phyloP scores from a whole-genome alignment of 2,329 filamentous ascomycete species.

The Bertia moriformis region DNA sequence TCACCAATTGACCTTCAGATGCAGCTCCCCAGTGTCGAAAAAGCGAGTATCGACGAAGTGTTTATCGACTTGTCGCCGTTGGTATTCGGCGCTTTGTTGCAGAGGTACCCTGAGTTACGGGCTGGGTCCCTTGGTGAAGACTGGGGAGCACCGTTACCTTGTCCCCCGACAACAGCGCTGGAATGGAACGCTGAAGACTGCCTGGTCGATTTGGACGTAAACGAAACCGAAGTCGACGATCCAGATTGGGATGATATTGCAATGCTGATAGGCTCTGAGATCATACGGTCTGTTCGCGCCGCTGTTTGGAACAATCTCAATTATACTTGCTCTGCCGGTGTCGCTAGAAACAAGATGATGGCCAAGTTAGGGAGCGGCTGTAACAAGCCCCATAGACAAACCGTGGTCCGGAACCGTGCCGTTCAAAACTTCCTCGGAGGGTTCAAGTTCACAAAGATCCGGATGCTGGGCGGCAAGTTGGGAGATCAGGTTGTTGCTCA shows the following conservation, averaged over 20 bases:
- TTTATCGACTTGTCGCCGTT: constrained; percentile 84
- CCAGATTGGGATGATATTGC: constrained; percentile 95
- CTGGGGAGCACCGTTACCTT: constrained; percentile 3
- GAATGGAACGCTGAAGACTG: constrained; percentile 70
- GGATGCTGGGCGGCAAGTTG: constrained; percentile 87
- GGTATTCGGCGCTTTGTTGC: constrained; percentile 59
- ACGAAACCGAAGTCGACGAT: constrained; percentile 60
- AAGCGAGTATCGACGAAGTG: constrained; percentile 89
- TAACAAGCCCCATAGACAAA: constrained; percentile 90
- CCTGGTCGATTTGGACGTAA: constrained; percentile 60
- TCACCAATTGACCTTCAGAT: constrained; percentile 15
- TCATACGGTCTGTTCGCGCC: constrained; percentile 62
- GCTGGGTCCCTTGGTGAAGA: constrained; percentile 6
- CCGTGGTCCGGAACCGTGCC: constrained; percentile 78
- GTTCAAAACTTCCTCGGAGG: constrained; percentile 62
- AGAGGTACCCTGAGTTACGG: constrained; percentile 60
- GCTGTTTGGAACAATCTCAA: constrained; percentile 55
- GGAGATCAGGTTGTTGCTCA: constrained; percentile 71
- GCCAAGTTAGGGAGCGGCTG: constrained; percentile 83
- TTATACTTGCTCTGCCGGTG: constrained; percentile 84
- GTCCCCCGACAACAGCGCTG: constrained; percentile 45
- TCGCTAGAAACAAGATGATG: constrained; percentile 86
- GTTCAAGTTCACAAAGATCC: constrained; percentile 89
- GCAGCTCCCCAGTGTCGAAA: constrained; percentile 64
- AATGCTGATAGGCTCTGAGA: constrained; percentile 75